A percentile compares a stretch with the other conserved stretches of the same genome.
Conservation (phyloP, 192 early-diverging fungal species). For the Backusella macrospora region DNA sequence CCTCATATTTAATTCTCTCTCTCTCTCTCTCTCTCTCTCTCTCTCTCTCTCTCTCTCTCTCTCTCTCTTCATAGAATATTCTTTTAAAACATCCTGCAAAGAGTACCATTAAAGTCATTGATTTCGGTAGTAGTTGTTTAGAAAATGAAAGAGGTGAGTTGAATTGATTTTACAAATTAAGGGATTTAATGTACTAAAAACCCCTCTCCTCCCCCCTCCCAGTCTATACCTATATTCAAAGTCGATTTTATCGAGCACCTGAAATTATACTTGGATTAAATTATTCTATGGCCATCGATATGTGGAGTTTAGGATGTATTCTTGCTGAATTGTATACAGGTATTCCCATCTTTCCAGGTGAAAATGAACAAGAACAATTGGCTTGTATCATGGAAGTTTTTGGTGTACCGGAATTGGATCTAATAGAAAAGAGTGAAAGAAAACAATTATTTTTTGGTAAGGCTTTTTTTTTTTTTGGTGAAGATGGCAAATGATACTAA, state of each 20-base stretch:
- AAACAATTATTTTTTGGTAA: conserved; percentile 89
- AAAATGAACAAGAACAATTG: conserved; percentile 96
- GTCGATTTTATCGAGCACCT: conserved; percentile 94
- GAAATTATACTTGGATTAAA: conserved; percentile 91
- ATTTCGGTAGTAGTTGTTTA: conserved; percentile 93
- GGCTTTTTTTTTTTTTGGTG: conserved; percentile 34
- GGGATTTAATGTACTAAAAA: neutral
- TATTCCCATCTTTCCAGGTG: conserved; percentile 94
- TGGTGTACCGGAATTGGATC: conserved; percentile 75
- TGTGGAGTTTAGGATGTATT: conserved; percentile 98
- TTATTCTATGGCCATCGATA: conserved; percentile 92
- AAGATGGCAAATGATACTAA: too few species aligned
- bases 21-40: conserved; percentile 15
- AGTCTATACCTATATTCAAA: conserved; percentile 99
- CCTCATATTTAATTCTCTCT: conserved; percentile 20
- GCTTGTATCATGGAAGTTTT: conserved; percentile 93
- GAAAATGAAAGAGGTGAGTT: conserved; percentile 72
- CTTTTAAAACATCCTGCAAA: conserved; percentile 72
- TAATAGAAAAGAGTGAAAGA: conserved; percentile 78
- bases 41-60: conserved; percentile 27
- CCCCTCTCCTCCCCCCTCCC: too few species aligned
- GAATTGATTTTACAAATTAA: neutral
- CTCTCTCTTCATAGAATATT: conserved; percentile 65
- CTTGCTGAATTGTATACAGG: conserved; percentile 87
- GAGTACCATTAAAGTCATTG: conserved; percentile 93